Conservation (phyloP, 2,329 filamentous ascomycete species). For the Tolypocladium ophioglossoides region DNA sequence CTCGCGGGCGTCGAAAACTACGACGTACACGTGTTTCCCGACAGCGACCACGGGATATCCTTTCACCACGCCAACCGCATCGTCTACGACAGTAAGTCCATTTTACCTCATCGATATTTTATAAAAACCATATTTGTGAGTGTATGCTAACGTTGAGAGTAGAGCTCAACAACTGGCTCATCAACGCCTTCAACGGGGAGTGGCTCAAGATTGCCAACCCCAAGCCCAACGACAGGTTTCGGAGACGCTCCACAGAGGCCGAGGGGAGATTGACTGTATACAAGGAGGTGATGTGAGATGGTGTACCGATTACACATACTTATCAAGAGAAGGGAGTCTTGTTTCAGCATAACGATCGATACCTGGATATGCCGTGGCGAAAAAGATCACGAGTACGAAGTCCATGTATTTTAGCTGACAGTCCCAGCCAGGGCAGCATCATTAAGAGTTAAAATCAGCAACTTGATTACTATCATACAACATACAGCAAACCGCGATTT, state of each 20-base stretch:
- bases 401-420: background rate
- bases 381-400: background rate
- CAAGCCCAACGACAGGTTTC: slow-evolving; percentile 28
- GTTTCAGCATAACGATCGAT: background rate
- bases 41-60: slow-evolving; percentile 88
- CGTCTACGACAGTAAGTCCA: slow-evolving; percentile 76
- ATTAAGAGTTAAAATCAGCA: background rate
- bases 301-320: too few species aligned
- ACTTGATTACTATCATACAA: slow-evolving; percentile 9
- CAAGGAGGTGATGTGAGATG: background rate
- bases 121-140: background rate
- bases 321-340: background rate
- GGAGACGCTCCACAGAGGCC: background rate
- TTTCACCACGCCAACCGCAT: slow-evolving; percentile 90
- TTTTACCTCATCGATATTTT: slow-evolving; percentile 1
- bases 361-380: background rate
- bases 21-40: slow-evolving; percentile 91
- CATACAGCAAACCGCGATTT: background rate
- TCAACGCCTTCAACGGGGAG: slow-evolving; percentile 96
- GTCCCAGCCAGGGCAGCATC: background rate
- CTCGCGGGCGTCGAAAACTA: slow-evolving; percentile 79
- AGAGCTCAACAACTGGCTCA: slow-evolving; percentile 82
- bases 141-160: background rate
- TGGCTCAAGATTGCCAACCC: slow-evolving; percentile 57
- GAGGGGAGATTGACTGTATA: background rate